Evolutionary conservation across 805 yeast genomes (phyloP), one percentile per base, ranked within the genome.

Genomic region (Yamadazyma ubonensis): DNA sequence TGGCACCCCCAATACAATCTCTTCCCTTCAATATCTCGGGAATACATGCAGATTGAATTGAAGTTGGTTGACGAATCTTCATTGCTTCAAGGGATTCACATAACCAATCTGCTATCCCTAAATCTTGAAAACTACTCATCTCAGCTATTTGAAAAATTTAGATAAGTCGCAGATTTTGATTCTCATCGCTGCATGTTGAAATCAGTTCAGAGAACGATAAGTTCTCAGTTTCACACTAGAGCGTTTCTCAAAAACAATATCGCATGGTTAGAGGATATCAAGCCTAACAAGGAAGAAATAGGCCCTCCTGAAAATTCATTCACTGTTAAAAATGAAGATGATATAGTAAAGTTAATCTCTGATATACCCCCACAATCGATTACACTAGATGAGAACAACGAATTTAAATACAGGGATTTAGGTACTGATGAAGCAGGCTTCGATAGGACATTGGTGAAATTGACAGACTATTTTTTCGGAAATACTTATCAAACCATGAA

Each of bases 1-100:
- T 86, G 22, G 99, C 99, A 30, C 99, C 99, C 37, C 99, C 99
- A 38, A 93, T 91, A 63, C 96, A 90, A 59, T 90, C 96, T 50
- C 81, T 76, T 6, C 95, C 97, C 29, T 70, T 71, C 27, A 93
- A 58, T 42, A 93, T 86, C 41, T 83, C 77, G 0, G 98, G 98
- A 33, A 93, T 91, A 57, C 96, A 88, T 3, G 88, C 86, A 6
- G 68, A 57, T 59, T 93, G 99, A 66, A 93, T 91, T 15, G 79
- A 78, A 0, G 98, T 86, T 1, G 99, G 99, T 4, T 75, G 71
- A 19, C 74, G 68, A 33, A 93, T 93, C 45, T 81, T 81, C 95
- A 93, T 88, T 6, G 95, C 79, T 0, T 65, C 60, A 4, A 93
- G 73, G 0, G 96, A 75, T 50, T 91, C 97, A 21, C 71, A 71